phyloP scores from a whole-genome alignment of 768 basidiomycete genomes.

The Xerocomellus chrysenteron region DNA sequence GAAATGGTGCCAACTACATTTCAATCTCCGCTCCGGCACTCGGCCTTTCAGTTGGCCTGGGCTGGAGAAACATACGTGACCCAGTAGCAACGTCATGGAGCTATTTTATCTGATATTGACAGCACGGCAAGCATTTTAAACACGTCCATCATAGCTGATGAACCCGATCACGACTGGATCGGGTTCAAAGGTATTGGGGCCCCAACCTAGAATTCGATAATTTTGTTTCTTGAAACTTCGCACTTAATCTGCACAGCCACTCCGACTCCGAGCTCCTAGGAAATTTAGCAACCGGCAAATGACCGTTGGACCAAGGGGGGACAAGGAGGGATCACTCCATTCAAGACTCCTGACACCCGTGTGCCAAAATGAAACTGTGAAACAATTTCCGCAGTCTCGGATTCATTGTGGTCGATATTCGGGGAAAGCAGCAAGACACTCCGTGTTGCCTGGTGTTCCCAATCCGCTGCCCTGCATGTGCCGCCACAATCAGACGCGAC shows the following conservation, averaged over 20 bases:
- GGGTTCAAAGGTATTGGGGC: background rate
- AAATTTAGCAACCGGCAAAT: background rate
- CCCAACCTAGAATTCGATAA: no score
- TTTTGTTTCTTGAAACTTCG: background rate
- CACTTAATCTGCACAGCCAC: constrained; percentile 4
- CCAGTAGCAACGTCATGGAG: no score
- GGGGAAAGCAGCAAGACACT: background rate
- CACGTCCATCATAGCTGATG: no score
- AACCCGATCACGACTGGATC: background rate
- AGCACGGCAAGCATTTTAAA: no score
- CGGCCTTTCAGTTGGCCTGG: background rate
- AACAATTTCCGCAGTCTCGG: constrained; percentile 9
- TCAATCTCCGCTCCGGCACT: constrained; percentile 9
- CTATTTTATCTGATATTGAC: no score
- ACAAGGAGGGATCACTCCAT: background rate
- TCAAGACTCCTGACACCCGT: constrained; percentile 11
- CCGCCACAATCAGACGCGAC: constrained; percentile 1
- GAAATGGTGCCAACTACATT: background rate
- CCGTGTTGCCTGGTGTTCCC: background rate
- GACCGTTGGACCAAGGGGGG: background rate
- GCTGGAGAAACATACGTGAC: no score
- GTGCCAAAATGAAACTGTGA: constrained; percentile 1
- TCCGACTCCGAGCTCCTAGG: background rate
- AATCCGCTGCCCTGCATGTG: background rate
- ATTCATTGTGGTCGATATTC: background rate